Evolutionary conservation across 1,284 basidiomycete species (phyloP).

Genomic region (Ustilago bromivora): DNA sequence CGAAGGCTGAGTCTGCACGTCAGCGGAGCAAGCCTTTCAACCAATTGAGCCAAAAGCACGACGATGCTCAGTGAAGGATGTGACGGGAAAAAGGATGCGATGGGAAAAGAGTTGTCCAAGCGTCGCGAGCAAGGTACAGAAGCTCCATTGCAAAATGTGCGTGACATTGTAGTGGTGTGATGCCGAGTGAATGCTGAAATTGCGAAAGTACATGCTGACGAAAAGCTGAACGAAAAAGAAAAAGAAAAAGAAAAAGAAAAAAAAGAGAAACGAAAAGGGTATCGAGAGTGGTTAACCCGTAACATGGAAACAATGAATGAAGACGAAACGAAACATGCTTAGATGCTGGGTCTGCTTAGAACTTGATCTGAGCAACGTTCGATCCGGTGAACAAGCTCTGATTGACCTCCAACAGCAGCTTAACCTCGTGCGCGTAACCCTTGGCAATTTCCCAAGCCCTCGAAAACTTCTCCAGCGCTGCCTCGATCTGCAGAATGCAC

Average conservation of each 20-base stretch:
- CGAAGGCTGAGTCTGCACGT: too few species aligned
- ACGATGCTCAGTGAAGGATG: too few species aligned
- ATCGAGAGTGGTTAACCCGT: not conserved
- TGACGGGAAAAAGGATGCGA: not conserved
- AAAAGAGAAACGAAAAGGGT: not conserved
- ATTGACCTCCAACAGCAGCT: constrained; percentile 46
- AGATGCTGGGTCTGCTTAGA: not conserved
- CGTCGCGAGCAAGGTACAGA: not conserved
- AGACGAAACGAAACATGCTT: not conserved
- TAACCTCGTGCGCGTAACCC: constrained; percentile 47
- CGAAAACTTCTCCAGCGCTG: constrained; percentile 43
- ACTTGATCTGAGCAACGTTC: constrained; percentile 17
- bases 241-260: not conserved
- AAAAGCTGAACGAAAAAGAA: too few species aligned
- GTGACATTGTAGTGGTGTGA: not conserved
- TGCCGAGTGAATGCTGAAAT: not conserved
- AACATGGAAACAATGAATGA: not conserved
- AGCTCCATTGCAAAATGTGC: constrained; percentile 1
- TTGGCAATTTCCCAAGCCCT: constrained; percentile 54
- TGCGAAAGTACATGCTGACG: not conserved
- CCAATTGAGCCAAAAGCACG: too few species aligned
- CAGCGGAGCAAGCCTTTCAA: too few species aligned
- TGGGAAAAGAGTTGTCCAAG: not conserved
- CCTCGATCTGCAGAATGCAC: constrained; percentile 48
- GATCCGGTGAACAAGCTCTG: constrained; percentile 35